Evolutionary conservation across 2,329 filamentous ascomycete genomes (phyloP).

Genomic region (Hymenoscyphus fraxineus): DNA sequence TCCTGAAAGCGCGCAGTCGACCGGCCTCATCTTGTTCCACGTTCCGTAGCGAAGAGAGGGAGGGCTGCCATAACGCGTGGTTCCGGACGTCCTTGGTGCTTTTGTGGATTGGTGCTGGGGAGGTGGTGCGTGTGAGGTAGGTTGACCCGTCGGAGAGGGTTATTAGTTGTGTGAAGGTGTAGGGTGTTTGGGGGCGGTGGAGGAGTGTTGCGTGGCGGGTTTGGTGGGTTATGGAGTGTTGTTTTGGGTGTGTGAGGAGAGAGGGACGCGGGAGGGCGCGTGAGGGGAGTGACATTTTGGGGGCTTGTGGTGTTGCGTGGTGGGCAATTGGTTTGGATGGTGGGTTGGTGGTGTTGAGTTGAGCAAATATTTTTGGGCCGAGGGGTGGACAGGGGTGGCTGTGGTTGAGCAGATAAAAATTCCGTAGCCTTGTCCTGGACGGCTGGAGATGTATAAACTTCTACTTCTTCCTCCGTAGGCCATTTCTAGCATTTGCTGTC

Average conservation of each 20-base stretch:
- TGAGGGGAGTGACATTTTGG: constrained; percentile 18
- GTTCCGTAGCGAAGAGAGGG: constrained; percentile 73
- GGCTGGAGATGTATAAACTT: not conserved
- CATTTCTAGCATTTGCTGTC: not conserved
- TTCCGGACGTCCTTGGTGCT: constrained; percentile 81
- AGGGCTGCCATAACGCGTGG: constrained; percentile 86
- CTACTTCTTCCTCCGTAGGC: too few species aligned
- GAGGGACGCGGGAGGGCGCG: constrained; percentile 22
- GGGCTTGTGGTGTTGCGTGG: not conserved
- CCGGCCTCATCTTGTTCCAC: constrained; percentile 95
- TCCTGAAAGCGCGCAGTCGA: constrained; percentile 78
- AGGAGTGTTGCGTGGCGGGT: constrained; percentile 78
- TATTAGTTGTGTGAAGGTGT: constrained; percentile 94
- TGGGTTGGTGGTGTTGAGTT: constrained; percentile 1
- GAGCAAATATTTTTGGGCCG: constrained; percentile 11
- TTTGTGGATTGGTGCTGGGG: constrained; percentile 57
- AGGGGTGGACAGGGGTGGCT: constrained; percentile 1
- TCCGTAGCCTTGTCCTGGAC: not conserved
- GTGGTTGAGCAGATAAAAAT: not conserved
- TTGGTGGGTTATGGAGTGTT: constrained; percentile 8
- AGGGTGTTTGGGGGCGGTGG: constrained; percentile 82
- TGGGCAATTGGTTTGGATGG: not conserved
- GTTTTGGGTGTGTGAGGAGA: constrained; percentile 5
- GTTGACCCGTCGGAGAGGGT: constrained; percentile 88
- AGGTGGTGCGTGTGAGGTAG: constrained; percentile 75